These are phyloP conservation scores for Oleoguttula mirabilis DNA, from an alignment of 495 filamentous ascomycete species.

Conservation along the genomic window DNA sequence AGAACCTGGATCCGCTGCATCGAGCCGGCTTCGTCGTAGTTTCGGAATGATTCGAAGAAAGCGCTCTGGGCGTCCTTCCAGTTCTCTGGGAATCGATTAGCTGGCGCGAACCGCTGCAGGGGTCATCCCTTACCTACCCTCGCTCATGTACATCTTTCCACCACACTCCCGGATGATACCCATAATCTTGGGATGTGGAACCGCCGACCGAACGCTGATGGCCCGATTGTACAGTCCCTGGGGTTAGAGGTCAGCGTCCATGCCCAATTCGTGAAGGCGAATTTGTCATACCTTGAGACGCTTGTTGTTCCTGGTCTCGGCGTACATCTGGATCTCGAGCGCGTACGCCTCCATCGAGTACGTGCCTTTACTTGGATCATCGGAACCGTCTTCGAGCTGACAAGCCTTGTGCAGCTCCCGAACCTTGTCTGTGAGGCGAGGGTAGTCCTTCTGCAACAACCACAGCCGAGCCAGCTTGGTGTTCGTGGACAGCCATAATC, in stretches of 20 bases:
- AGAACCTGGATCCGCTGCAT: slow-evolving; percentile 93
- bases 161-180: slow-evolving; percentile 97
- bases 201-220: slow-evolving; percentile 80
- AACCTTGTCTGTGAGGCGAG: slow-evolving; percentile 67
- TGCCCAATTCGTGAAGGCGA: slow-evolving; percentile 7
- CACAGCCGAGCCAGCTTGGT: slow-evolving; percentile 89
- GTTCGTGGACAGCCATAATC: slow-evolving; percentile 95
- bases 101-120: background rate
- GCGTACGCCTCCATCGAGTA: slow-evolving; percentile 94
- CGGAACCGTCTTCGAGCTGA: slow-evolving; percentile 74
- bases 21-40: slow-evolving; percentile 96
- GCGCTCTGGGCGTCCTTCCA: slow-evolving; percentile 96
- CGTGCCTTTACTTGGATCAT: slow-evolving; percentile 92
- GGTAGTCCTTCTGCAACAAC: slow-evolving; percentile 82
- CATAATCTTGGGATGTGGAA: slow-evolving; percentile 98
- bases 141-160: slow-evolving; percentile 99
- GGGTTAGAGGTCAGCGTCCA: slow-evolving; percentile 16
- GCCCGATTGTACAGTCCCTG: slow-evolving; percentile 76
- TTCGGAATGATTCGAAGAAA: slow-evolving; percentile 97
- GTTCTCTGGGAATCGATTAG: slow-evolving; percentile 50
- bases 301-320: slow-evolving; percentile 93
- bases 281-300: slow-evolving; percentile 57
- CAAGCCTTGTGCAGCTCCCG: slow-evolving; percentile 83
- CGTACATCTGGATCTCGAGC: slow-evolving; percentile 97
- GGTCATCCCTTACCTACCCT: slow-evolving; percentile 35